Evolutionary conservation across 129 eudicot genomes (phyloP), one percentile per base, ranked within the genome.

Genomic region (Chrysanthemum makinoi): DNA sequence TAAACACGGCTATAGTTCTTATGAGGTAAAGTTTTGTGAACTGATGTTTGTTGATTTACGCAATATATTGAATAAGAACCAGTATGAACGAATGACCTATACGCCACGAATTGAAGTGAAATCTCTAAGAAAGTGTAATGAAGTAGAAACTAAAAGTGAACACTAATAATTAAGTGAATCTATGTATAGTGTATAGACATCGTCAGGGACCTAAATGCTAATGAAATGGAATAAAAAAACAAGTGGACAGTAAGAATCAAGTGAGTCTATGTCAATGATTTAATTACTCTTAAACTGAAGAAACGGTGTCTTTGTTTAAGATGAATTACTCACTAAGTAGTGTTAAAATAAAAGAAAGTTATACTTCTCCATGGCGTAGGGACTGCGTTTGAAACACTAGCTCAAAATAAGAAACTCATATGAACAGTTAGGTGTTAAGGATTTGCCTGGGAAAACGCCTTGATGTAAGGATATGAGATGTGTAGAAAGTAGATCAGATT

Each of bases 1-100:
- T 76, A 84, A 82, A 72, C 88, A 89, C 80, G 78, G 86, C 47
- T 86, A 77, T 61, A 80, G 86, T 74, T 77, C 86, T 7, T 89
- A 83, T 73, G 96, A 89, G 96, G 96, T 89, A 83, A 50, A 10
- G 14, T 10, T 11, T 47, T 9, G 22, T 16, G n/a, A 51, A 49
- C 28, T 68, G 48, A 24, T 68, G 6, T 68, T 50, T 50, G 11
- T 48, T 66, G 53, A 65, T 55, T 55, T 54, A n/a, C 2, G 24
- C 19, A 16, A 54, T 54, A 14, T 15, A 19, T 54, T 54, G 17
- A 54, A 54, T 2, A 54, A 54, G 8, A 39, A 39, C 46, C 46
- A 39, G 10, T 39, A 39, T 39, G 46, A 39, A 1, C 10, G 46
- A 39, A 39, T 55, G 24, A 55, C 18, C 60, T 55, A 55, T 55